Base-by-base conservation (phyloP, 1,284 basidiomycete species). In the Microbotryum violaceum region DNA sequence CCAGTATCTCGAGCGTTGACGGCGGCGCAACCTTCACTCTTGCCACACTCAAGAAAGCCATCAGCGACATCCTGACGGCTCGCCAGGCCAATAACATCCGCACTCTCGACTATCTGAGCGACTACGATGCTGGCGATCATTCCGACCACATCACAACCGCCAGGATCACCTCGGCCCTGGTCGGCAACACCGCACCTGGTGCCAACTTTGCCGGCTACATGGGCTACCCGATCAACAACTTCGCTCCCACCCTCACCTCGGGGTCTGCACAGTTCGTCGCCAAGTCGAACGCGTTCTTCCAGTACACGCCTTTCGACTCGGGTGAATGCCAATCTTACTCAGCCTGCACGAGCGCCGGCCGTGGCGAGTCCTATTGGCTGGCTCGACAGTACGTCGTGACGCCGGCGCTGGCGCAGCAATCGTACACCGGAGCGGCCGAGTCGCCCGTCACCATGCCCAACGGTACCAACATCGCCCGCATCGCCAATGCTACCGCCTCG, bases 281-380 rank as follows among this genome's bases (percentile, higher is more conserved):
- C 14, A 60, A 60, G 55, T 12, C 29, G 14, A 47, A 61, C 56
- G 68, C 66, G 12, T 71, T 71, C 63, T 71, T 68, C 53, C 55
- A 60, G 23, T 71, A 71, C 60, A 70, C 70, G 16, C 67, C 70
- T 1, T 71, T 59, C 54, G 70, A 71, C 62, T 54, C 47, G 7
- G 61, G 57, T 25, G 62, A 64, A 44, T 66, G 65, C 49, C 63
- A 64, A 46, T 45, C 60, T 1, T 57, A 57, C 53, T 50, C 47
- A 3, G 49, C 46, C 23, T 70, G 69, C 56, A 48, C 48, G 7
- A 46, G 44, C 21, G 55, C 57, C 3, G 68, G 68, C 8, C 66
- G 70, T 25, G 63, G 60, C 1, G 70, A 71, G 47, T 47, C 61
- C 2, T 67, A 60, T 46, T 71, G 70, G 70, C 37, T 46, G 12